Evolutionary conservation across 2,329 filamentous ascomycete genomes (phyloP).

Genomic region (Paecilomyces sp.): DNA sequence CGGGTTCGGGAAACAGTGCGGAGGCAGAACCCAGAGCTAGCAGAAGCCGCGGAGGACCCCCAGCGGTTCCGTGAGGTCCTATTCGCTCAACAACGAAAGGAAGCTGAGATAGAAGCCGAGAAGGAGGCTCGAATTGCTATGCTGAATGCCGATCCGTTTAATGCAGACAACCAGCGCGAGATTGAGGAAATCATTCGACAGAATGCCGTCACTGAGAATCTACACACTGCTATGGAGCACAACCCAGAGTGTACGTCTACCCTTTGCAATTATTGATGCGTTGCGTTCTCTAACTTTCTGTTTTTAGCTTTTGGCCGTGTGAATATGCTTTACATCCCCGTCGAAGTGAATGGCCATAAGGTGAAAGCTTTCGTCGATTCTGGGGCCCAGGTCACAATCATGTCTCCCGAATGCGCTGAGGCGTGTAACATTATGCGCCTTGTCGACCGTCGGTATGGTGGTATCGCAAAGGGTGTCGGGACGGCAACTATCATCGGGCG

Average conservation of each 20-base stretch:
- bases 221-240: slow-evolving; percentile 94
- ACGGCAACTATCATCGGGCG: slow-evolving; percentile 91
- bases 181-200: slow-evolving; percentile 98
- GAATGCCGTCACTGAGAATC: slow-evolving; percentile 86
- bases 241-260: slow-evolving; percentile 76
- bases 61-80: slow-evolving; percentile 69
- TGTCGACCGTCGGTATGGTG: slow-evolving; percentile 85
- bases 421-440: slow-evolving; percentile 93
- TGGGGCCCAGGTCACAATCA: slow-evolving; percentile 95
- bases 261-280: not conserved
- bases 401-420: slow-evolving; percentile 90
- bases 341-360: slow-evolving; percentile 85
- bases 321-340: slow-evolving; percentile 92
- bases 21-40: slow-evolving; percentile 68
- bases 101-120: slow-evolving; percentile 65
- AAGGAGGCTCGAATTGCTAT: slow-evolving; percentile 76
- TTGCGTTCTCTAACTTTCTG: slow-evolving; percentile 1
- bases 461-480: slow-evolving; percentile 86
- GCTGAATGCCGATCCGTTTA: slow-evolving; percentile 90
- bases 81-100: slow-evolving; percentile 58
- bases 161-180: slow-evolving; percentile 79
- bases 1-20: slow-evolving; percentile 63
- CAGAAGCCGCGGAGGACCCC: slow-evolving; percentile 67
- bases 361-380: slow-evolving; percentile 97
- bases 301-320: slow-evolving; percentile 79